Base-by-base conservation (phyloP, 2,329 filamentous ascomycete genomes). In the Phialocephala subalpina region DNA sequence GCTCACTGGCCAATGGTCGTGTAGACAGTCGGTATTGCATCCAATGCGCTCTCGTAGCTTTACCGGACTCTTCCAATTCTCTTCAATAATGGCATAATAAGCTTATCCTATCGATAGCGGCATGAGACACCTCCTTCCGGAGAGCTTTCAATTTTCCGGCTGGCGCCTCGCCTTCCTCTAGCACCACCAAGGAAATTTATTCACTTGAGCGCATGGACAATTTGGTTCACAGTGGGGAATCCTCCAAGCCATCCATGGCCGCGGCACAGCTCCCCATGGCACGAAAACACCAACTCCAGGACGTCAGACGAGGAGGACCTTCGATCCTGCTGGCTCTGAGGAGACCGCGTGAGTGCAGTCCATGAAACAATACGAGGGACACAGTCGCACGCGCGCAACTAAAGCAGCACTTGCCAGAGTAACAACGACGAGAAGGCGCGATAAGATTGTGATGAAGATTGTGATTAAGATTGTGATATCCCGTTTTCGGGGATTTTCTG, bases 81-180 rank as follows among this genome's bases (percentile, higher is more conserved):
- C 25, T 27, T 53, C 49, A 33, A n/a, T n/a, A 53, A 53, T 33
- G 22, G 49, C 49, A 53, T 53, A 53, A 53, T 53, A 53, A 53
- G 49, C 22, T 25, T 53, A 18, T 33, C 9, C 25, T 53, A 27
- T 53, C 25, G 49, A 53, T 53, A 53, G 49, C 29, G 49, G 49
- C 49, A 53, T 53, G 27, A 53, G 14, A 29, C 49, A 53, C 49
- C 25, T 53, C 49, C 49, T 53, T 49, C 45, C 45, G 45, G 45
- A 49, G 5, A n/a, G 45, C 45, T 22, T 25, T 20, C n/a, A 25
- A 49, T 49, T 49, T 49, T 49, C 45, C 45, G 45, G 45, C 45
- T 20, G 45, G 18, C 18, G n/a, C 18, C n/a, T 8, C 45, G 7
- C 18, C 6, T n/a, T 20, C 20, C 45, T 49, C 45, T 49, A 20